phyloP scores from a whole-genome alignment of 768 basidiomycete genomes.

The Psilocybe cubensis region DNA sequence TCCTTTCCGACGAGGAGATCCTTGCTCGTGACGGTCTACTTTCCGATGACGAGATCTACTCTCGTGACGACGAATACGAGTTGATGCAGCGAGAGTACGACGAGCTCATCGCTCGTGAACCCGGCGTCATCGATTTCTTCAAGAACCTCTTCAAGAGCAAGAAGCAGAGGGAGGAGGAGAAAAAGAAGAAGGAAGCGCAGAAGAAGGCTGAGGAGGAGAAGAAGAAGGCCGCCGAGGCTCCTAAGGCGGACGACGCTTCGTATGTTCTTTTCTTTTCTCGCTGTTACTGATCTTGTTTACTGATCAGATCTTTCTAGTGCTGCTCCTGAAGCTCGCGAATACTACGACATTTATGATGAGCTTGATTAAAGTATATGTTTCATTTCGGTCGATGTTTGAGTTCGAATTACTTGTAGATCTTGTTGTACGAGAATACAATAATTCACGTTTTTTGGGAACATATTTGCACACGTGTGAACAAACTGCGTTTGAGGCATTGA shows the following conservation, averaged over 20 bases:
- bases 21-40: conserved; percentile 14
- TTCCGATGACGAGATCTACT: too few species aligned
- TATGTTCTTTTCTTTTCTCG: not conserved
- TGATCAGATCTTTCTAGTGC: not conserved
- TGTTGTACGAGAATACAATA: not conserved
- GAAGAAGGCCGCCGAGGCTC: not conserved
- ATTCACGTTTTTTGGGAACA: conserved; percentile 1
- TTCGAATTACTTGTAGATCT: conserved; percentile 1
- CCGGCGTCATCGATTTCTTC: conserved; percentile 7
- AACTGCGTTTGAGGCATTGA: too few species aligned
- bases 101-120: conserved; percentile 8
- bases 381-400: conserved; percentile 7
- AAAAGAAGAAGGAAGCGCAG: not conserved
- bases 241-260: not conserved
- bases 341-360: conserved; percentile 12
- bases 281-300: not conserved
- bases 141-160: conserved; percentile 12
- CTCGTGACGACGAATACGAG: conserved; percentile 2
- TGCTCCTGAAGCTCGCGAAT: conserved; percentile 7
- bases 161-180: conserved; percentile 2
- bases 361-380: conserved; percentile 19
- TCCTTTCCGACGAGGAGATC: not conserved
- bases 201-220: conserved; percentile 2
- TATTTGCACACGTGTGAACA: not conserved
- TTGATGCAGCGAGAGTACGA: conserved; percentile 11